A percentile compares a stretch with the other conserved stretches of the same genome.
phyloP scores from a whole-genome alignment of 1,139 yeast genomes.

The Taphrina sp. region DNA sequence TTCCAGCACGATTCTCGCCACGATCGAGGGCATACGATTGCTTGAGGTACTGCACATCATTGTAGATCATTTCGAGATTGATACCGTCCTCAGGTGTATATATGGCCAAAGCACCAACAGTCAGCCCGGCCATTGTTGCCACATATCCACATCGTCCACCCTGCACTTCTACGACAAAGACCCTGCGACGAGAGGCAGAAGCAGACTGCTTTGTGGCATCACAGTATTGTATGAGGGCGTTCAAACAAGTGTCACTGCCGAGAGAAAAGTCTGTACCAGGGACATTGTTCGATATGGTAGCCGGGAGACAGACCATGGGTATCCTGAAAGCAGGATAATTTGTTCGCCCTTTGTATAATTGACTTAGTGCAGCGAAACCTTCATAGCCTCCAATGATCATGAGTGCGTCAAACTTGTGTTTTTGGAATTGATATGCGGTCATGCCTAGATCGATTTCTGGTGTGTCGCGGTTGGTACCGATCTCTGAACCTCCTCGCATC shows the following conservation, averaged over 20 bases:
- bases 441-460: slow-evolving; percentile 82
- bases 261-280: slow-evolving; percentile 96
- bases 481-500: slow-evolving; percentile 86
- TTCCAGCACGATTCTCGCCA: slow-evolving; percentile 84
- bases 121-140: slow-evolving; percentile 83
- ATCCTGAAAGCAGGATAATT: slow-evolving; percentile 86
- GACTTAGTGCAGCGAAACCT: slow-evolving; percentile 78
- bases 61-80: slow-evolving; percentile 65
- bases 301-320: slow-evolving; percentile 91
- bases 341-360: slow-evolving; percentile 67
- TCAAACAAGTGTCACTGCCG: slow-evolving; percentile 92
- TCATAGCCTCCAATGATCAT: slow-evolving; percentile 94
- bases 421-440: slow-evolving; percentile 86
- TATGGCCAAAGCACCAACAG: slow-evolving; percentile 89
- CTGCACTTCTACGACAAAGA: slow-evolving; percentile 93
- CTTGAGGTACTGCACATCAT: slow-evolving; percentile 69
- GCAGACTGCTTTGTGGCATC: slow-evolving; percentile 95
- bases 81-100: slow-evolving; percentile 91
- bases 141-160: slow-evolving; percentile 96
- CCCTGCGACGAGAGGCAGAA: slow-evolving; percentile 89
- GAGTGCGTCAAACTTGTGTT: slow-evolving; percentile 78
- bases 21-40: slow-evolving; percentile 68
- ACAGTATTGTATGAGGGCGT: slow-evolving; percentile 84
- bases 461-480: slow-evolving; percentile 87
- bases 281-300: slow-evolving; percentile 94